Evolutionary conservation across 352 stramenopile genomes (phyloP).

Genomic region (Aphanomyces invadans): DNA sequence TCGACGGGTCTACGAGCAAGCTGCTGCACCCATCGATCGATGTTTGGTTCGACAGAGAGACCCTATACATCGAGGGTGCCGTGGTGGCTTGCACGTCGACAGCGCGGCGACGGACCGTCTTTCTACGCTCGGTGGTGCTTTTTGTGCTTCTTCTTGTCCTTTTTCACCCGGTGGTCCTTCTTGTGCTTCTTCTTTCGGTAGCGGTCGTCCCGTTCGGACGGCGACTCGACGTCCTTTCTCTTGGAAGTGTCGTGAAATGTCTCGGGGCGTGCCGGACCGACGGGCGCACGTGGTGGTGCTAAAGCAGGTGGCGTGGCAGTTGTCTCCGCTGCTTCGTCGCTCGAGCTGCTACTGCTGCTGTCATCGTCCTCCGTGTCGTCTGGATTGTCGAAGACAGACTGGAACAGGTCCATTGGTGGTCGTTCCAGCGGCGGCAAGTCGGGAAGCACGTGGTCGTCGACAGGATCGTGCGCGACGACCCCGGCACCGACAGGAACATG

Average conservation of each 20-base stretch:
- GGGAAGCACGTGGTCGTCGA: conserved; percentile 31
- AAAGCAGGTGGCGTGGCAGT: not conserved
- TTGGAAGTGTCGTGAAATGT: too few relatives aligned
- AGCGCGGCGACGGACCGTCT: too few relatives aligned
- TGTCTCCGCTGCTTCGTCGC: conserved; percentile 26
- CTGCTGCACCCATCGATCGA: too few relatives aligned
- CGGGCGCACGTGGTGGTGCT: conserved; percentile 1
- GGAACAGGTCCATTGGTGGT: conserved; percentile 44
- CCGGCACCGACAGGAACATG: conserved; percentile 60
- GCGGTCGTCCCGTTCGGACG: not conserved
- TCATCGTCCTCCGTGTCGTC: conserved; percentile 34
- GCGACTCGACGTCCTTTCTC: not conserved
- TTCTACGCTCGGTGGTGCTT: too few relatives aligned
- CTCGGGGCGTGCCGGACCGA: not conserved
- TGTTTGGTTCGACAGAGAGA: too few relatives aligned
- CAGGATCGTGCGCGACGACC: too few relatives aligned
- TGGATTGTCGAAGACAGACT: conserved; percentile 78
- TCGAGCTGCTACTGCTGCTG: conserved; percentile 10
- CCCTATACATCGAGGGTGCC: too few relatives aligned
- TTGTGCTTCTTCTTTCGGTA: conserved; percentile 25
- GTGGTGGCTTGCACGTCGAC: too few relatives aligned
- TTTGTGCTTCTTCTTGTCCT: conserved; percentile 26
- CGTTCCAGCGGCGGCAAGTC: conserved; percentile 39
- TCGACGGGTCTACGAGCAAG: too few relatives aligned
- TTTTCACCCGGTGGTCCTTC: conserved; percentile 29